Evolutionary conservation across 106 monocot species (phyloP), one percentile per base, ranked within the genome.

Genomic region (Dendrobium huoshanense): DNA sequence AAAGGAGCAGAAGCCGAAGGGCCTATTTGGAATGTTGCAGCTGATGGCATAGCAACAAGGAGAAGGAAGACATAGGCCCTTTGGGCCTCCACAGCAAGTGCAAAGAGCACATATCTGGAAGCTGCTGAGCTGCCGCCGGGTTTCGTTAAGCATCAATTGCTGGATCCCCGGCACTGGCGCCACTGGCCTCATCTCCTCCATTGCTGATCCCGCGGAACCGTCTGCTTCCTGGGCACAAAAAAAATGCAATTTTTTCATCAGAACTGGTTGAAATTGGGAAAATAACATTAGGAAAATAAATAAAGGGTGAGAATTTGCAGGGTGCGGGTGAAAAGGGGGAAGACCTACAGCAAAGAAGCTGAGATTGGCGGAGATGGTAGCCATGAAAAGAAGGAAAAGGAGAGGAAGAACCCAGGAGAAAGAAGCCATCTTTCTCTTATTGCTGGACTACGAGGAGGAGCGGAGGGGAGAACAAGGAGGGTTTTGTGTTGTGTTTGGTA

Each of bases 1-100:
- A 86, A 97, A 97, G 42, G 96, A 89, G 86, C 94, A 97, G 85
- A 89, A 88, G 56, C 94, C 96, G 48, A 97, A 97, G 45, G 96
- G 96, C 80, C 94, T 75, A 76, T 97, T 97, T 68, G 96, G 94
- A 49, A 97, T 97, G 85, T 94, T 97, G 92, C 96, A 97, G 85
- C 92, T 97, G 87, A 97, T 92, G 45, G 94, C 85, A 80, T 97
- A 97, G 86, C 96, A 97, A 81, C 96, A 97, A 18, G 96, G 94
- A 22, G 96, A 94, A 20, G 96, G 94, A 20, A 97, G 45, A 84
- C 96, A 97, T 75, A 91, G 80, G 31, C 90, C 85, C 61, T 75
- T 86, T 9, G 90, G 88, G 2, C 96, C 96, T 1, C 96, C 96
- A 55, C 96, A 97, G 86, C 96, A 97, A 54, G 94, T 97, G 87